A percentile compares a stretch with the other conserved stretches of the same genome.
Conservation (phyloP, 192 early-diverging fungal species). For the Coemansia sp. region DNA sequence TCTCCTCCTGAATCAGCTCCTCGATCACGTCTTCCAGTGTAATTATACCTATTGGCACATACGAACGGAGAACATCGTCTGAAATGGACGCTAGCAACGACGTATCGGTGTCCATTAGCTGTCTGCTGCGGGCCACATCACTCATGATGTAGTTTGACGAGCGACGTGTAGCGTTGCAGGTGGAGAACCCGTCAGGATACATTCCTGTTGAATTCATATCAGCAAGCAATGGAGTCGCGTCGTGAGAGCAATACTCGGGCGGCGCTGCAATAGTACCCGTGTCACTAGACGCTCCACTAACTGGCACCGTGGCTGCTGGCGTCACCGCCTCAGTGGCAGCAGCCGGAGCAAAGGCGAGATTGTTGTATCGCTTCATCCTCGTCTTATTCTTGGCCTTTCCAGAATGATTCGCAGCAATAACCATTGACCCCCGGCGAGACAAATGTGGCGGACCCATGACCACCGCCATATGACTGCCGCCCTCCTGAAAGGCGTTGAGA, state of each 20-base stretch:
- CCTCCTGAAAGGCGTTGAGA: constrained; percentile 83
- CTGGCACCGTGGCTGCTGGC: not conserved
- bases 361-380: not conserved
- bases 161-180: not conserved
- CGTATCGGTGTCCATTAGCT: constrained; percentile 21
- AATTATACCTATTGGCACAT: constrained; percentile 70
- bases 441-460: constrained; percentile 55
- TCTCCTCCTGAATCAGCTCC: constrained; percentile 83
- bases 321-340: not conserved
- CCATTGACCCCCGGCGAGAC: constrained; percentile 12
- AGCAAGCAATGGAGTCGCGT: constrained; percentile 9
- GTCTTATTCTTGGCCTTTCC: not conserved
- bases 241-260: constrained; percentile 2
- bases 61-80: constrained; percentile 51
- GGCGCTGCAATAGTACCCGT: constrained; percentile 1
- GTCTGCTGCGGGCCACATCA: not conserved
- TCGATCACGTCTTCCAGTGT: constrained; percentile 87
- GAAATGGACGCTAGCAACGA: not conserved
- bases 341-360: constrained; percentile 1
- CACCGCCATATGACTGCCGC: constrained; percentile 80
- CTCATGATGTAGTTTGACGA: constrained; percentile 20
- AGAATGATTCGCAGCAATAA: not conserved
- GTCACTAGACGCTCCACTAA: constrained; percentile 7
- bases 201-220: not conserved
- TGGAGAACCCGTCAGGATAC: not conserved